phyloP scores from a whole-genome alignment of 2,329 filamentous ascomycete species.

The Fusarium begoniae region DNA sequence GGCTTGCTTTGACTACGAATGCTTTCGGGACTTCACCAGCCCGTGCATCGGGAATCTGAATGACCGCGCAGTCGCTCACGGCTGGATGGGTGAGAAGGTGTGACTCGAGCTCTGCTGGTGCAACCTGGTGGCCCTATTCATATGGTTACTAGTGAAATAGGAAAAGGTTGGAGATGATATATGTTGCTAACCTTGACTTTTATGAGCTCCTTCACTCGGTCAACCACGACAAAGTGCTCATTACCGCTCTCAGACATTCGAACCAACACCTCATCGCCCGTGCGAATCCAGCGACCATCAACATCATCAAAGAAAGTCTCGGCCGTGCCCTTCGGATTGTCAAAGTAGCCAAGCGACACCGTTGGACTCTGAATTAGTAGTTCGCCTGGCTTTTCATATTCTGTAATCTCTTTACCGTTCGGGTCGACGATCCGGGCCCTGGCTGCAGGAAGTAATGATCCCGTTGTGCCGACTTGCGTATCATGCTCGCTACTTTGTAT shows the following conservation, averaged over 20 bases:
- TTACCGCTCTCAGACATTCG: constrained; percentile 69
- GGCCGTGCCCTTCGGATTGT: constrained; percentile 82
- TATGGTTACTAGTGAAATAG: too few relatives aligned
- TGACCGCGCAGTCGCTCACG: constrained; percentile 80
- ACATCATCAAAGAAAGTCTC: constrained; percentile 77
- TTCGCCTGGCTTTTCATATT: constrained; percentile 79
- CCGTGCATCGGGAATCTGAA: constrained; percentile 69
- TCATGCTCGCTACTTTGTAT: constrained; percentile 61
- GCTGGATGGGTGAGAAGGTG: constrained; percentile 75
- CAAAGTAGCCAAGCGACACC: constrained; percentile 83
- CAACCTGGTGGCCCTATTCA: constrained; percentile 72
- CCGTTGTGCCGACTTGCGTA: constrained; percentile 73
- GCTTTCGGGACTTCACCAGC: constrained; percentile 71
- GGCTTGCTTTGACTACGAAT: constrained; percentile 61
- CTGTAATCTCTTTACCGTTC: constrained; percentile 74
- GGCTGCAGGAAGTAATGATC: constrained; percentile 69
- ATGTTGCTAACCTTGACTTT: constrained; percentile 59
- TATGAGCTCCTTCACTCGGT: constrained; percentile 76
- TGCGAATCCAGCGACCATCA: constrained; percentile 79
- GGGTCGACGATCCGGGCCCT: constrained; percentile 70
- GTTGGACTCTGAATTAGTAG: constrained; percentile 82
- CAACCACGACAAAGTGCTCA: constrained; percentile 86
- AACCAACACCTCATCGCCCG: constrained; percentile 84
- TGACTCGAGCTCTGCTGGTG: constrained; percentile 80
- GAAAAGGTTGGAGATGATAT: too few relatives aligned